Evolutionary conservation across 768 basidiomycete species (phyloP), one percentile per base, ranked within the genome.

Genomic region (Pisolithus marmoratus): DNA sequence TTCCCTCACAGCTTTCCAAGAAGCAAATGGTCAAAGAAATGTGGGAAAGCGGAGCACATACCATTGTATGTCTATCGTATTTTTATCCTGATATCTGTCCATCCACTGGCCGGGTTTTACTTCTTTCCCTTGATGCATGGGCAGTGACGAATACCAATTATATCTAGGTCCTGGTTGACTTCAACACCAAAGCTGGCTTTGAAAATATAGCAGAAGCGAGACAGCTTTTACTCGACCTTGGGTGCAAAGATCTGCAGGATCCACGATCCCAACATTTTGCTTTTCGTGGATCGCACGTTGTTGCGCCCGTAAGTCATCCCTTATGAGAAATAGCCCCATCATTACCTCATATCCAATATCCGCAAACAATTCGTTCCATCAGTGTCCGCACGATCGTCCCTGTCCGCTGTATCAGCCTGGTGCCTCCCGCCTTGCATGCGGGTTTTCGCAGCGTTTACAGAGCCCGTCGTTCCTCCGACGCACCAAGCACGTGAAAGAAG

Each of bases 21-120:
- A 85, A 82, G 68, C 70, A 74, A 2, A 62, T 92, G 42, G 75
- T 94, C 24, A 83, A 85, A 61, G 82, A 90, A 59, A 88, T 97
- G 77, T 97, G 94, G 94, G 79, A 88, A 43, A 91, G 90, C 60
- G 92, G 90, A 41, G 93, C 93, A 20, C 82, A 87, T 61, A 80
- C 83, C 22, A 83, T 96, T 45, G 90, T 94, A 58, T 52, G 45
- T 46, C n/a, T 22, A 6, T 20, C 17, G 20, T 29, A 26, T 36
- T 19, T 31, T 36, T 17, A 24, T 26, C 6, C 15, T 19, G 7
- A 29, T 20, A 46, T 31, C 46, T 9, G n/a, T 19, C 46, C 7
- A 5, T 19, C n/a, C 14, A 9, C 22, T 20, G 19, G 20, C 19
- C 4, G 15, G 8, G 29, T 24, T 31, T 14, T 15, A 34, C 14